Conservation (phyloP, 257 asterid species). For the Solanum appendiculatum region DNA sequence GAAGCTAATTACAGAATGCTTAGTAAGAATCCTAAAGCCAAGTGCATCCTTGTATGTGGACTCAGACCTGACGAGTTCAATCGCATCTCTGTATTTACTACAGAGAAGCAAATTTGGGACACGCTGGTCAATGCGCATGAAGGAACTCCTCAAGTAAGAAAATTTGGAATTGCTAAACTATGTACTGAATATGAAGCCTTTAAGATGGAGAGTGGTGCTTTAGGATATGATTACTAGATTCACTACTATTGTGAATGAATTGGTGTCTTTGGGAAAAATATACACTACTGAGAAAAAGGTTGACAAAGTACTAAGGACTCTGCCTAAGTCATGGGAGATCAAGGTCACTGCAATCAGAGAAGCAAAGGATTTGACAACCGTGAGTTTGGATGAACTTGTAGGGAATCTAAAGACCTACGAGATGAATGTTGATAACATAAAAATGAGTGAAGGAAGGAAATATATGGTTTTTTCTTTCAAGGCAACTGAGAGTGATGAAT, state of each 20-base stretch:
- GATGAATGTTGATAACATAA: too few species aligned
- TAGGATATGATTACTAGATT: background rate
- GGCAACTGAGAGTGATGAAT: background rate
- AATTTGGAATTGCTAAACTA: background rate
- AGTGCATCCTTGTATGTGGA: background rate
- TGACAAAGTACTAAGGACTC: background rate
- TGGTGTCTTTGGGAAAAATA: background rate
- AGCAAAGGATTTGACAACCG: background rate
- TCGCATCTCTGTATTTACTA: background rate
- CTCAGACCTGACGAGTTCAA: background rate
- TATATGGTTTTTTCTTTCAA: background rate
- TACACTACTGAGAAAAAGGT: background rate
- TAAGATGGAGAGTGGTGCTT: background rate
- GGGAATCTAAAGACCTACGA: background rate
- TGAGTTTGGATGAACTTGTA: background rate
- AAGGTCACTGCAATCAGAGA: background rate
- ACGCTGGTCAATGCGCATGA: background rate
- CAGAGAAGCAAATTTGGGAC: background rate
- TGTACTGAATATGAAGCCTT: background rate
- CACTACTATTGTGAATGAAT: background rate
- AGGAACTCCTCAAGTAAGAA: too few species aligned
- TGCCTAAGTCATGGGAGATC: background rate
- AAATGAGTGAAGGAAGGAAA: background rate
- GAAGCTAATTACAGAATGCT: background rate
- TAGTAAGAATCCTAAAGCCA: background rate